Conservation (phyloP, 257 asterid genomes). For the Mentha longifolia region DNA sequence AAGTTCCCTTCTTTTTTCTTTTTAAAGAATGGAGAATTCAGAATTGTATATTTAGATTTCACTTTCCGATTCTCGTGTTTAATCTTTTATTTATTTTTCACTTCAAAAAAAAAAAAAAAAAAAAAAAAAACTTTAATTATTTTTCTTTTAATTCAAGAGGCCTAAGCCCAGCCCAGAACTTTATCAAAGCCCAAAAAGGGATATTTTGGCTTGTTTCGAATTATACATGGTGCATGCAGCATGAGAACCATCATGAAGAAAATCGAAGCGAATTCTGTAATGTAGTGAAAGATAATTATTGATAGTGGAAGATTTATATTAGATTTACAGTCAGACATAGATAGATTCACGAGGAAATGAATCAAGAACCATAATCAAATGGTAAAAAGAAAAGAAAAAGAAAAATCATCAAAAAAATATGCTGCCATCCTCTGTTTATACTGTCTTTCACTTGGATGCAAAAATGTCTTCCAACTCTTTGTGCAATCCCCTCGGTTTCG, state of each 20-base stretch:
- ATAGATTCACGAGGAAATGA: background rate
- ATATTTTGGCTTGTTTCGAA: too few species aligned
- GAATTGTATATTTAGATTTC: background rate
- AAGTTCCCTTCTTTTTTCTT: background rate
- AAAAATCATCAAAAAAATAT: background rate
- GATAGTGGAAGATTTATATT: background rate
- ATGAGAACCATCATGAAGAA: too few species aligned
- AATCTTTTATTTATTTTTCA: too few species aligned
- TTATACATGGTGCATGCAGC: too few species aligned
- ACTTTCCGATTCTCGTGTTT: too few species aligned
- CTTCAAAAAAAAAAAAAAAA: too few species aligned
- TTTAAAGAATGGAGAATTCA: background rate
- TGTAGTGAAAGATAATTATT: too few species aligned
- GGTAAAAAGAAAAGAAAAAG: background rate
- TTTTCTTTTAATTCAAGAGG: too few species aligned
- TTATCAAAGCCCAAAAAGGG: too few species aligned
- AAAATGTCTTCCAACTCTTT: constrained; percentile 88
- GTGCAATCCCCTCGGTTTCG: constrained; percentile 67
- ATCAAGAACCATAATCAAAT: background rate
- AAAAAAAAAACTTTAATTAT: too few species aligned
- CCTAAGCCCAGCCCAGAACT: too few species aligned
- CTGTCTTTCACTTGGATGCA: constrained; percentile 59
- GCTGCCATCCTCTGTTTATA: background rate
- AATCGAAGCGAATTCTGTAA: too few species aligned
- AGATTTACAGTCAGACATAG: background rate